Conservation (phyloP, 106 monocot genomes). For the Dioscorea dumetorum region DNA sequence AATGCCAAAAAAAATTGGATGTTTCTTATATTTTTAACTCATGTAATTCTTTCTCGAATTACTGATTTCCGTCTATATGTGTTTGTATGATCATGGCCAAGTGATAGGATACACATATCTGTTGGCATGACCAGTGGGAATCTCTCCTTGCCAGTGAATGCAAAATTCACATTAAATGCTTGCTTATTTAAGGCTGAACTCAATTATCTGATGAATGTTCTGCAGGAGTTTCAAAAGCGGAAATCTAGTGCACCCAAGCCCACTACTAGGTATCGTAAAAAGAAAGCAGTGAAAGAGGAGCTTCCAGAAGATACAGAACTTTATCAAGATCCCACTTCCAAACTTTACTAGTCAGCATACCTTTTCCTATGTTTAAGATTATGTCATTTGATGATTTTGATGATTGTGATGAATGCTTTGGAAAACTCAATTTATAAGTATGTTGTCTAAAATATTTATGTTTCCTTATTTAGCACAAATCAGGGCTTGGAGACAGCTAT, state of each 20-base stretch:
- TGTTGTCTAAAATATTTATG: slow-evolving; percentile 2
- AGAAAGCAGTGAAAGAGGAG: slow-evolving; percentile 72
- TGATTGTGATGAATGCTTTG: not conserved
- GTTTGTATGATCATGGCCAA: no score
- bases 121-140: no score
- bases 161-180: no score
- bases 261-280: slow-evolving; percentile 85
- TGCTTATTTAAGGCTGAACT: no score
- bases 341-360: slow-evolving; percentile 65
- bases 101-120: no score
- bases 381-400: not conserved
- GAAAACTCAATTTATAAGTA: not conserved
- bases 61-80: no score
- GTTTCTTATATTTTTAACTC: no score
- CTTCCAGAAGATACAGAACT: slow-evolving; percentile 66
- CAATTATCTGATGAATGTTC: not conserved
- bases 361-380: slow-evolving; percentile 8
- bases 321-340: slow-evolving; percentile 58
- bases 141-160: no score
- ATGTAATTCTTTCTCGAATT: no score
- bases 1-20: no score
- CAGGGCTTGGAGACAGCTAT: slow-evolving; percentile 67
- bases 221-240: slow-evolving; percentile 66
- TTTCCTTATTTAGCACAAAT: slow-evolving; percentile 53
- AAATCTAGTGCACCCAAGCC: slow-evolving; percentile 49